A percentile compares a stretch with the other conserved stretches of the same genome.
phyloP scores from a whole-genome alignment of 768 basidiomycete genomes.

The Hemileccinum impolitum region DNA sequence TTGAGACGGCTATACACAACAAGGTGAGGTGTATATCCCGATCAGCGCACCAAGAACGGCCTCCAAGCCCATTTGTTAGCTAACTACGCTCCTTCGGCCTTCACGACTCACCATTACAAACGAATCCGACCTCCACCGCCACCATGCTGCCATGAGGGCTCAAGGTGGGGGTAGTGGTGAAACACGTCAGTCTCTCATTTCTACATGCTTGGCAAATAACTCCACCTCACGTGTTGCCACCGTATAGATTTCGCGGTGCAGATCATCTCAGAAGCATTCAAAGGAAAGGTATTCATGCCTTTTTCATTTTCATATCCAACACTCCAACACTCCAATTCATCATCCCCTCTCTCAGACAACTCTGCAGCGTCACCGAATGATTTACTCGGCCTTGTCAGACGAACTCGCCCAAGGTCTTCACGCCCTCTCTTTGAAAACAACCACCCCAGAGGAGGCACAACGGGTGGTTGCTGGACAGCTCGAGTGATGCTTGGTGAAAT shows the following conservation, averaged over 20 bases:
- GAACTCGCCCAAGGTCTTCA: slow-evolving; percentile 73
- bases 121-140: slow-evolving; percentile 82
- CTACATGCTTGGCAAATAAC: slow-evolving; percentile 12
- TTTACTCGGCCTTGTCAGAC: slow-evolving; percentile 67
- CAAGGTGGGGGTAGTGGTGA: slow-evolving; percentile 66
- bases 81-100: slow-evolving; percentile 60
- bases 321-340: slow-evolving; percentile 6
- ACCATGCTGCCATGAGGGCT: slow-evolving; percentile 79
- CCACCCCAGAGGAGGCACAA: slow-evolving; percentile 54
- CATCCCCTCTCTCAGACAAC: slow-evolving; percentile 46
- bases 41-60: slow-evolving; percentile 22
- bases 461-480: slow-evolving; percentile 18
- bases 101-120: slow-evolving; percentile 65
- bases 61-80: slow-evolving; percentile 40
- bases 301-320: background rate
- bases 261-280: slow-evolving; percentile 69
- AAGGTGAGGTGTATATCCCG: slow-evolving; percentile 42
- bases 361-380: slow-evolving; percentile 79
- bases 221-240: slow-evolving; percentile 23
- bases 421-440: slow-evolving; percentile 72
- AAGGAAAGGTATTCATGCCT: slow-evolving; percentile 57
- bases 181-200: slow-evolving; percentile 61
- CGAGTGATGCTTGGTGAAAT: slow-evolving; percentile 26
- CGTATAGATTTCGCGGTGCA: slow-evolving; percentile 70
- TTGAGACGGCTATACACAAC: slow-evolving; percentile 58